Evolutionary conservation across 148 eudicot species (phyloP), one percentile per base, ranked within the genome.

Genomic region (Polygonum aviculare): DNA sequence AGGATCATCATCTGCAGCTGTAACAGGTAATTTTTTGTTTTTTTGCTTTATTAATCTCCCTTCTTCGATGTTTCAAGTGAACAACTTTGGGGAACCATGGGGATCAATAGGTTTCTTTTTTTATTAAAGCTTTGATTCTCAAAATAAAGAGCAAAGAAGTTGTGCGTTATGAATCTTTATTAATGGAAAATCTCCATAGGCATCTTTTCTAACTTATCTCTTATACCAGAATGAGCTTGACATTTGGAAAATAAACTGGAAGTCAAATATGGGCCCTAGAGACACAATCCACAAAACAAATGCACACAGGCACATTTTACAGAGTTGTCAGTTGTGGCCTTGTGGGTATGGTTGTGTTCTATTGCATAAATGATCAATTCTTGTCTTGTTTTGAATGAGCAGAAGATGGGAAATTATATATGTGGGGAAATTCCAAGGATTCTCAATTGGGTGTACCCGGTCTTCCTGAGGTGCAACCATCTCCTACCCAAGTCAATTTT

Each of bases 391-490:
- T 49, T 16, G 50, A 38, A 73, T 86, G 65, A 49, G 76, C 91
- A 92, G 98, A 88, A 48, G 78, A 83, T 16, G 97, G 99, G 73
- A 89, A 87, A 74, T 54, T 95, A 77, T 95, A 86, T 86, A 95
- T 91, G 75, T 72, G 75, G 75, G 75, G 75, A 12, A 72, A 72
- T 79, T 81, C 90, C 12, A 87, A 90, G 78, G 97, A 95, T 84
- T 87, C 87, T 18, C 99, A 95, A 77, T 77, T 95, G 74, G 99
- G 99, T 22, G 85, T 93, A 55, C 97, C 99, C 40, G 99, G 99
- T 45, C 83, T 95, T 72, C 96, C 94, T n/a, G 90, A 90, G 57
- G 77, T 90, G 54, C 96, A 95, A 71, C 79, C 88, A 16, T 72
- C 86, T 76, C 99, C 99, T 0, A 81, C 91, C 18, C 90, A 95